A percentile compares a stretch with the other conserved stretches of the same genome.
phyloP scores from a whole-genome alignment of 2,329 filamentous ascomycete species.

The Escovopsis weberi region DNA sequence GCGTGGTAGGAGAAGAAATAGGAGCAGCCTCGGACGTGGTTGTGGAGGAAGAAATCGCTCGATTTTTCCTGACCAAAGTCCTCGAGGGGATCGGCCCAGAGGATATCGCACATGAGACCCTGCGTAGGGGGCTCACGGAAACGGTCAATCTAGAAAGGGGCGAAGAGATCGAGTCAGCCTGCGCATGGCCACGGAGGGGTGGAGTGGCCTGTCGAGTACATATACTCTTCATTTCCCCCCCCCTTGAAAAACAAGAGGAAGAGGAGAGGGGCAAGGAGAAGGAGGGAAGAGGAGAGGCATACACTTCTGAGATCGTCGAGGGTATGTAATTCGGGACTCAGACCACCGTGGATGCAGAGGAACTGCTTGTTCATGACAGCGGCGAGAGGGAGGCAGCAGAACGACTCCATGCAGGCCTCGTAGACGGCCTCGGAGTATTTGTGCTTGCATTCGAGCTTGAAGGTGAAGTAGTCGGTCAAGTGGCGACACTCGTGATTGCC shows the following conservation, averaged over 20 bases:
- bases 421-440: slow-evolving; percentile 96
- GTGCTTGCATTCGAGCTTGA: slow-evolving; percentile 99
- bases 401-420: slow-evolving; percentile 96
- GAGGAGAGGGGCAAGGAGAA: no score
- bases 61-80: slow-evolving; percentile 99
- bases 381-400: slow-evolving; percentile 83
- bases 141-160: slow-evolving; percentile 60
- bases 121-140: slow-evolving; percentile 96
- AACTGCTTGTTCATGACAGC: slow-evolving; percentile 99
- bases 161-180: slow-evolving; percentile 6
- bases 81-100: slow-evolving; percentile 95
- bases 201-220: no score
- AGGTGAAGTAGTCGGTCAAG: slow-evolving; percentile 98
- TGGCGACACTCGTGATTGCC: slow-evolving; percentile 98
- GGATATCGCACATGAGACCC: slow-evolving; percentile 96
- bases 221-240: no score
- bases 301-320: slow-evolving; percentile 86
- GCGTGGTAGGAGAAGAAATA: slow-evolving; percentile 99
- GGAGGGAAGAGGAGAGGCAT: slow-evolving; percentile 17
- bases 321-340: slow-evolving; percentile 92
- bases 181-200: not conserved
- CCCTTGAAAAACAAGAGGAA: no score
- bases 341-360: slow-evolving; percentile 89
- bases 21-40: slow-evolving; percentile 94
- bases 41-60: slow-evolving; percentile 93